These are phyloP conservation scores for Blakeslea trispora DNA, from an alignment of 371 early-diverging fungal genomes.

Conservation along the genomic window DNA sequence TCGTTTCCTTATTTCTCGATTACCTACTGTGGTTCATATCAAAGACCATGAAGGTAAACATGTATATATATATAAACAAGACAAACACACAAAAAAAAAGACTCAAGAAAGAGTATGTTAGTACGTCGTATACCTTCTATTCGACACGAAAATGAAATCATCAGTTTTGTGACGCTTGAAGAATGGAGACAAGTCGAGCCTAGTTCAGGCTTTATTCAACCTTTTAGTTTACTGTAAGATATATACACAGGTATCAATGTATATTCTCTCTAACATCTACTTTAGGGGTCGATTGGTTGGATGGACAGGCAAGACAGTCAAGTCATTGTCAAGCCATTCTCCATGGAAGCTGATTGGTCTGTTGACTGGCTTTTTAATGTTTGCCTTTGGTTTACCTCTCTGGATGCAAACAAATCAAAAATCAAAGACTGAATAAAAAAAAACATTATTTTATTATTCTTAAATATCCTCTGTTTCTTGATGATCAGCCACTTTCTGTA, in stretches of 20 bases:
- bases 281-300: constrained; percentile 36
- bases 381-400: constrained; percentile 21
- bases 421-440: constrained; percentile 27
- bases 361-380: constrained; percentile 24
- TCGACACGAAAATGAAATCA: constrained; percentile 25
- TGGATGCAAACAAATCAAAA: constrained; percentile 14
- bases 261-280: not conserved
- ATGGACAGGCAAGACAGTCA: constrained; percentile 33
- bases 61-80: too few species aligned
- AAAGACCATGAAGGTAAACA: constrained; percentile 40
- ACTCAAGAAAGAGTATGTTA: not conserved
- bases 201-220: constrained; percentile 33
- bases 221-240: constrained; percentile 47
- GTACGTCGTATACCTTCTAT: constrained; percentile 16
- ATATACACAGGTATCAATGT: too few species aligned
- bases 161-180: constrained; percentile 27
- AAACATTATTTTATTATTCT: not conserved
- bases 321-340: constrained; percentile 33
- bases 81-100: too few species aligned
- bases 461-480: too few species aligned
- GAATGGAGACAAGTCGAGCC: constrained; percentile 39
- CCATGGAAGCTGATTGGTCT: constrained; percentile 33
- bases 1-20: constrained; percentile 48
- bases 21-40: constrained; percentile 48
- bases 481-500: constrained; percentile 7